Conservation (phyloP, 495 filamentous ascomycete species). For the Talaromyces nanjingensis region DNA sequence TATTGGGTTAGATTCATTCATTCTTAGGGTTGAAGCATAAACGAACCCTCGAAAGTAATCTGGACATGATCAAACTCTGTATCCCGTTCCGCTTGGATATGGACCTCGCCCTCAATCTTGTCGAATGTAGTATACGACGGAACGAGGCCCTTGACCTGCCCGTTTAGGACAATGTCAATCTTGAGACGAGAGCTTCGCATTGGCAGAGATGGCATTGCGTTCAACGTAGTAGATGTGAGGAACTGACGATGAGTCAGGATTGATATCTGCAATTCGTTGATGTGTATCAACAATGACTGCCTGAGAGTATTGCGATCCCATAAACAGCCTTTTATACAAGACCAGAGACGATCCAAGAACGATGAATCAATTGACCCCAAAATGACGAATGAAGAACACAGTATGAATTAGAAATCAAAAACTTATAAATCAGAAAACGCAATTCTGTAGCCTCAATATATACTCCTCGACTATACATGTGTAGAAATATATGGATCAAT, state of each 20-base stretch:
- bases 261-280: neutral
- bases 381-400: neutral
- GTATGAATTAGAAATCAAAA: conserved; percentile 1
- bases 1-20: neutral
- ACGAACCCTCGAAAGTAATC: conserved; percentile 69
- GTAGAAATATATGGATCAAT: neutral
- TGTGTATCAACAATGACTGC: neutral
- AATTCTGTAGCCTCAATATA: neutral
- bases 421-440: neutral
- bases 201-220: conserved; percentile 21
- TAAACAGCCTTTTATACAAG: neutral
- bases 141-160: conserved; percentile 30
- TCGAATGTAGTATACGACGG: conserved; percentile 55
- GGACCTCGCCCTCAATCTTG: conserved; percentile 49
- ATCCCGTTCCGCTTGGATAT: conserved; percentile 55
- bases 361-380: neutral
- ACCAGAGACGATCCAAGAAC: neutral
- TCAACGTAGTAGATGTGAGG: neutral
- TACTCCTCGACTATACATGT: neutral
- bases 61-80: conserved; percentile 72
- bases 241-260: no score
- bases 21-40: conserved; percentile 32
- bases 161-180: conserved; percentile 26
- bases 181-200: conserved; percentile 22
- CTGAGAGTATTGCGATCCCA: neutral